phyloP scores from a whole-genome alignment of 163 green algal species.

The Scenedesmus sp. region DNA sequence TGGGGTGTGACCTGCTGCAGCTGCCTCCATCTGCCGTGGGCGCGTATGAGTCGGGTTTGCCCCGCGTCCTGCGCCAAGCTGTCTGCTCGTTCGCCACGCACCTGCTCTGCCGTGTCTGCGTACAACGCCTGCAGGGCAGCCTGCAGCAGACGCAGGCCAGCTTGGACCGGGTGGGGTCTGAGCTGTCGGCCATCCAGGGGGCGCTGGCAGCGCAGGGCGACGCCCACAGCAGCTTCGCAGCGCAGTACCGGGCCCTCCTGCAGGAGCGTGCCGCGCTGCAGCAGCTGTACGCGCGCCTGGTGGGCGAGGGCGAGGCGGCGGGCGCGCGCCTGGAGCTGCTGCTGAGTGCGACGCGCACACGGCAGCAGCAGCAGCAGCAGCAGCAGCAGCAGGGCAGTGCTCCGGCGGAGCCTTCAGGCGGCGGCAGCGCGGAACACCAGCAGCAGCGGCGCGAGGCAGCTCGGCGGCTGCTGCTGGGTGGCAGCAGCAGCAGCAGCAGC shows the following conservation, averaged over 20 bases:
- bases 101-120: too few relatives aligned
- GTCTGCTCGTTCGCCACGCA: too few relatives aligned
- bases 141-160: slow-evolving; percentile 21
- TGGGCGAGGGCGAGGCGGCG: slow-evolving; percentile 20
- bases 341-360: background rate
- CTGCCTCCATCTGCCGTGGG: too few relatives aligned
- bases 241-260: slow-evolving; percentile 23
- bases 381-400: background rate
- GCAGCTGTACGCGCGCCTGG: slow-evolving; percentile 1
- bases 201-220: background rate
- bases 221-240: background rate
- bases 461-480: background rate
- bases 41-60: too few relatives aligned
- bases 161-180: background rate
- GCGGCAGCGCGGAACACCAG: background rate
- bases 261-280: background rate
- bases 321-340: background rate
- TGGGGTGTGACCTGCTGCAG: too few relatives aligned
- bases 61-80: too few relatives aligned
- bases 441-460: slow-evolving; percentile 9
- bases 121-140: background rate
- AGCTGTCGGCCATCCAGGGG: background rate
- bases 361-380: slow-evolving; percentile 21
- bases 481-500: background rate
- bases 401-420: background rate